Percentiles rank a stretch among this genome's conserved stretches.
Evolutionary conservation across 2,329 filamentous ascomycete species (phyloP).

Genomic region (Furcasterigmium furcatum): DNA sequence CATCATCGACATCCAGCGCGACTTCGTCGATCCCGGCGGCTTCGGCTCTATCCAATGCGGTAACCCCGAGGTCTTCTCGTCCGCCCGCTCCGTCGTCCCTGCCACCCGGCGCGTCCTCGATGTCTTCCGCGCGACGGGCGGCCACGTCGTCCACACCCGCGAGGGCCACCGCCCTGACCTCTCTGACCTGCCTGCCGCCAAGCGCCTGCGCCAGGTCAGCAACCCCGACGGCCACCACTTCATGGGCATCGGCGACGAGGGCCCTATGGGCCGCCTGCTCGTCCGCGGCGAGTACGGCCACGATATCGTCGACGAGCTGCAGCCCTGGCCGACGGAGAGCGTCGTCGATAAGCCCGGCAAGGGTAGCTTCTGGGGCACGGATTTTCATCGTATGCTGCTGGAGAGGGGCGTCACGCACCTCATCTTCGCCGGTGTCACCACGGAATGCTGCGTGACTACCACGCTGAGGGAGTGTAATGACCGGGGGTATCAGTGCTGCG

Average conservation of each 20-base stretch:
- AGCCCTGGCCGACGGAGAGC: slow-evolving; percentile 45
- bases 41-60: slow-evolving; percentile 47
- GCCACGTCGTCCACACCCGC: slow-evolving; percentile 45
- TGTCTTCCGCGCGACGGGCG: slow-evolving; percentile 32
- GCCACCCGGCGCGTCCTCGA: slow-evolving; percentile 33
- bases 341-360: slow-evolving; percentile 59
- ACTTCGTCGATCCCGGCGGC: slow-evolving; percentile 42
- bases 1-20: slow-evolving; percentile 54
- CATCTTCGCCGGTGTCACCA: slow-evolving; percentile 54
- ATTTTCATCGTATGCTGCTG: slow-evolving; percentile 47
- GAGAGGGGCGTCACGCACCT: slow-evolving; percentile 55
- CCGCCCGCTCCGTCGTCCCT: slow-evolving; percentile 39
- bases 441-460: slow-evolving; percentile 40
- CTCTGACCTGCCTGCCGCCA: slow-evolving; percentile 48
- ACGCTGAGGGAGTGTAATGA: too few species aligned
- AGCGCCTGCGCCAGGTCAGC: slow-evolving; percentile 43
- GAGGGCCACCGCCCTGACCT: slow-evolving; percentile 51
- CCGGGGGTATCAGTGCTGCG: too few species aligned
- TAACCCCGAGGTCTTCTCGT: slow-evolving; percentile 25
- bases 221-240: slow-evolving; percentile 35
- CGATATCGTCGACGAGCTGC: slow-evolving; percentile 51
- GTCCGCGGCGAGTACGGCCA: slow-evolving; percentile 52
- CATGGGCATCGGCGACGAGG: slow-evolving; percentile 45
- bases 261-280: slow-evolving; percentile 49
- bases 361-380: slow-evolving; percentile 56